Percentiles rank a stretch among this genome's conserved stretches.
Evolutionary conservation across 176 grass and related monocot genomes (phyloP).

Genomic region (Rhynchospora breviuscula): DNA sequence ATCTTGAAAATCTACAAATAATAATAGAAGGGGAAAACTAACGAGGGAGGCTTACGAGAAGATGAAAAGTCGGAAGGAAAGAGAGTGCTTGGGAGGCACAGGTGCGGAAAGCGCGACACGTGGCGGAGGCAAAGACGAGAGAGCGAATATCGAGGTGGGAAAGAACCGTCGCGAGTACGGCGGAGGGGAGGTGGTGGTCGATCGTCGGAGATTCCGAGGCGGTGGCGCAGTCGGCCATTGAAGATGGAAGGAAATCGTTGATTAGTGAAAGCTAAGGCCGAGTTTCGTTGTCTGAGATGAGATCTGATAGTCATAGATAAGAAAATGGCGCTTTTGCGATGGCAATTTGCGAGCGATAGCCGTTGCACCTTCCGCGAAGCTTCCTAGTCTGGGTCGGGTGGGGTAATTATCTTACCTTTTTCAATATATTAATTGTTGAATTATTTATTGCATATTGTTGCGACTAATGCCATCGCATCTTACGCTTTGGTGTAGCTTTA

Average conservation of each 20-base stretch:
- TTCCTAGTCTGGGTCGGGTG: slow-evolving; percentile 31
- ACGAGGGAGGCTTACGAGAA: slow-evolving; percentile 32
- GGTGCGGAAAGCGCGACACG: slow-evolving; percentile 58
- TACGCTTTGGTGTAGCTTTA: too few relatives aligned
- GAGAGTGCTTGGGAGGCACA: slow-evolving; percentile 52
- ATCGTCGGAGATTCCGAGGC: slow-evolving; percentile 29
- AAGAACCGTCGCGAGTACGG: slow-evolving; percentile 75
- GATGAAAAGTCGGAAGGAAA: slow-evolving; percentile 75
- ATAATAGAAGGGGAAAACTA: neutral
- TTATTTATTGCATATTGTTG: neutral
- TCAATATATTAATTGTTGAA: neutral
- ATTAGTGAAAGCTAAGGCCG: neutral
- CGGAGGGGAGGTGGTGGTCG: slow-evolving; percentile 49
- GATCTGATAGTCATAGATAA: slow-evolving; percentile 40
- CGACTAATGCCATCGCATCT: neutral
- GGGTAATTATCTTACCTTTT: slow-evolving; percentile 5
- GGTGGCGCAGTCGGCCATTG: neutral
- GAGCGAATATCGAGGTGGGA: slow-evolving; percentile 86
- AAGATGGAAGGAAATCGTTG: neutral
- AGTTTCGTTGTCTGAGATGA: neutral
- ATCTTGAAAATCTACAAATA: neutral
- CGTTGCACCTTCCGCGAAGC: slow-evolving; percentile 62
- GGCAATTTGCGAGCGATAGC: slow-evolving; percentile 35
- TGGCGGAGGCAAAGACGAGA: slow-evolving; percentile 48
- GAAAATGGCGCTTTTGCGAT: neutral